These are phyloP conservation scores for Cordyceps javanica DNA, from an alignment of 2,329 filamentous ascomycete species.

Conservation along the genomic window DNA sequence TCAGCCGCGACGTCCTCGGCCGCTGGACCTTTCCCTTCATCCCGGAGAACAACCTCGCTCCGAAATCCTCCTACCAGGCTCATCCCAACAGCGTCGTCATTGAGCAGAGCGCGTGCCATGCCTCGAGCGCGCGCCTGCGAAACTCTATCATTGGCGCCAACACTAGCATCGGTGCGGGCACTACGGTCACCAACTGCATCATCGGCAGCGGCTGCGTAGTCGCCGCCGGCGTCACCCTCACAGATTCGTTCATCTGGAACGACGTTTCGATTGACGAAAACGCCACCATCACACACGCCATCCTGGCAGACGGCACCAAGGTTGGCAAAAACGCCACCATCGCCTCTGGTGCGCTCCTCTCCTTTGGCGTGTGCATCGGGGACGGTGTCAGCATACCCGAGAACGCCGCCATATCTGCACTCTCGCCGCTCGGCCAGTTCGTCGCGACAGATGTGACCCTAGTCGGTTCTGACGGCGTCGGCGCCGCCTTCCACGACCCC, in stretches of 20 bases:
- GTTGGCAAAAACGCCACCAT: slow-evolving; percentile 68
- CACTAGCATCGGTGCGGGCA: slow-evolving; percentile 68
- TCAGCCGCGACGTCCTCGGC: slow-evolving; percentile 79
- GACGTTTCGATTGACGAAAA: slow-evolving; percentile 71
- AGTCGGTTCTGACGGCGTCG: slow-evolving; percentile 46
- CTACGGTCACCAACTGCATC: slow-evolving; percentile 65
- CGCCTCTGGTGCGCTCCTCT: slow-evolving; percentile 68
- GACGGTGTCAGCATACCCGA: slow-evolving; percentile 47
- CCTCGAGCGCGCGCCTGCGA: slow-evolving; percentile 63
- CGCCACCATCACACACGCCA: slow-evolving; percentile 60
- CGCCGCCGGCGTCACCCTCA: slow-evolving; percentile 73
- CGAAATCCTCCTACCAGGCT: slow-evolving; percentile 68
- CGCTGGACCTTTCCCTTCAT: slow-evolving; percentile 86
- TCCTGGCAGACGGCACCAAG: slow-evolving; percentile 67
- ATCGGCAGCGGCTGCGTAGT: slow-evolving; percentile 83
- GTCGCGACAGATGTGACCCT: slow-evolving; percentile 36
- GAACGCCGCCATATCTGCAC: slow-evolving; percentile 27
- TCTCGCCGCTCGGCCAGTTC: slow-evolving; percentile 31
- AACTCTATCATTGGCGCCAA: slow-evolving; percentile 71
- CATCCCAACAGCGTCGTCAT: slow-evolving; percentile 66
- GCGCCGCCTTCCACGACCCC: slow-evolving; percentile 40
- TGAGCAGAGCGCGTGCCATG: slow-evolving; percentile 70
- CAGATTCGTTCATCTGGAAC: slow-evolving; percentile 84
- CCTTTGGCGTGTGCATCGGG: slow-evolving; percentile 67
- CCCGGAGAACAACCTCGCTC: slow-evolving; percentile 80